These are phyloP conservation scores for Phytophthora cryptogea DNA, from an alignment of 352 stramenopile genomes.

Conservation along the genomic window DNA sequence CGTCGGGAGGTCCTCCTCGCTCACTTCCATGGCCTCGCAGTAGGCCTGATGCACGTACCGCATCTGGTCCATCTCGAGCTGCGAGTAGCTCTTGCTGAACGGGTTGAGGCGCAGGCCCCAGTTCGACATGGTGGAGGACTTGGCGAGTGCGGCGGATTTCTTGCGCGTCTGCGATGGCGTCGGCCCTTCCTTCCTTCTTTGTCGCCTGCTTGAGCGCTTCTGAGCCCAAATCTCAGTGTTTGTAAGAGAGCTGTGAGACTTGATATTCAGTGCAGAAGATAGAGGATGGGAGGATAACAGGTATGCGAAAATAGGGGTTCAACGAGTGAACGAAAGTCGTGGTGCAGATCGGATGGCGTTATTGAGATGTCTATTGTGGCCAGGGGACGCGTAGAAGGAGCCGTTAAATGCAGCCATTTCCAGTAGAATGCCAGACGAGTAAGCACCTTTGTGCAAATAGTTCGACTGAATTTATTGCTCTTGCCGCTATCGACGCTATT, in stretches of 20 bases:
- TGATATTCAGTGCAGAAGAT: neutral
- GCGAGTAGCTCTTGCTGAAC: constrained; percentile 84
- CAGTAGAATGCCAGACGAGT: neutral
- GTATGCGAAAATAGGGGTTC: neutral
- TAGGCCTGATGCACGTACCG: constrained; percentile 86
- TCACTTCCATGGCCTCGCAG: constrained; percentile 84
- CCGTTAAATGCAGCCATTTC: neutral
- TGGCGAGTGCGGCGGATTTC: neutral
- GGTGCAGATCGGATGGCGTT: constrained; percentile 1
- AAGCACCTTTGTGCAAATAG: too few species aligned
- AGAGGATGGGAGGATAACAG: constrained; percentile 10
- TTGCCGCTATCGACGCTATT: too few species aligned
- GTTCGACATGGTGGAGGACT: constrained; percentile 56
- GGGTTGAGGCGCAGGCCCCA: constrained; percentile 86
- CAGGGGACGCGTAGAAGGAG: constrained; percentile 1
- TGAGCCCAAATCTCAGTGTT: constrained; percentile 32
- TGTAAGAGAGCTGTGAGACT: neutral
- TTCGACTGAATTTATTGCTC: too few species aligned
- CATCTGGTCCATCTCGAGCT: constrained; percentile 87
- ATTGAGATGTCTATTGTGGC: neutral
- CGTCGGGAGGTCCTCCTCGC: constrained; percentile 80
- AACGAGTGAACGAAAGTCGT: neutral
- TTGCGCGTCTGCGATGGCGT: constrained; percentile 12
- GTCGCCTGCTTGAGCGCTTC: constrained; percentile 22
- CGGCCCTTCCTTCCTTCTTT: constrained; percentile 15